Evolutionary conservation across 176 grass and related monocot species (phyloP).

Genomic region (Paspalum vaginatum): DNA sequence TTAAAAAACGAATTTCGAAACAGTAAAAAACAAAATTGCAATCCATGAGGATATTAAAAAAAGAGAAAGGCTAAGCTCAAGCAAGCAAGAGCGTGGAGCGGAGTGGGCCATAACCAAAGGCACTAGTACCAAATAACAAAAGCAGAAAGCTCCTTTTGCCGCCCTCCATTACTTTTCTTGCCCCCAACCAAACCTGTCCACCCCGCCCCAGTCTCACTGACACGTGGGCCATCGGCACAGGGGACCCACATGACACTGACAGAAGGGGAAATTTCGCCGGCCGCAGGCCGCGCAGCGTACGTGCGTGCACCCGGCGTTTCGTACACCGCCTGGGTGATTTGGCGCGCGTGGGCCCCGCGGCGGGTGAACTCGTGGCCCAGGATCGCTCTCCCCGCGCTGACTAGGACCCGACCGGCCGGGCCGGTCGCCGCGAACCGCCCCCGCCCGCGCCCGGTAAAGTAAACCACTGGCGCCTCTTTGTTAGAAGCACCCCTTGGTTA

Average conservation of each 20-base stretch:
- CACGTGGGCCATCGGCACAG: fast-evolving
- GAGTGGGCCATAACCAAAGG: conserved; percentile 11
- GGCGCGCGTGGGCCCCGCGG: conserved; percentile 4
- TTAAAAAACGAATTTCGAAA: no score
- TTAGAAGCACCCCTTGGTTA: conserved; percentile 30
- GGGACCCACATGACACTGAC: neutral
- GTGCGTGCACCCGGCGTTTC: conserved; percentile 11
- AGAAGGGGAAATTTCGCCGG: no score
- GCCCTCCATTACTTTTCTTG: conserved; percentile 30
- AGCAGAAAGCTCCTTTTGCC: conserved; percentile 43
- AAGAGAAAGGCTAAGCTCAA: no score
- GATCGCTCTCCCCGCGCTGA: conserved; percentile 37
- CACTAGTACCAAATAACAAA: neutral
- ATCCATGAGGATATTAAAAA: no score
- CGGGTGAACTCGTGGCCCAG: conserved; percentile 41
- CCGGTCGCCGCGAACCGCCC: conserved; percentile 43
- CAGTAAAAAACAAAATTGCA: no score
- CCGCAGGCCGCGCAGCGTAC: no score
- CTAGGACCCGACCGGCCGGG: conserved; percentile 26
- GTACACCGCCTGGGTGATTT: conserved; percentile 35
- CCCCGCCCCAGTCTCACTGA: neutral
- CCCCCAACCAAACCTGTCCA: neutral
- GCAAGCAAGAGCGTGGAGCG: no score
- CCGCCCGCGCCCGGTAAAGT: conserved; percentile 32
- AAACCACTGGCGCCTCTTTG: conserved; percentile 26